Evolutionary conservation across 73 alveolate genomes (phyloP).

Genomic region (Tetrahymena malaccensis): DNA sequence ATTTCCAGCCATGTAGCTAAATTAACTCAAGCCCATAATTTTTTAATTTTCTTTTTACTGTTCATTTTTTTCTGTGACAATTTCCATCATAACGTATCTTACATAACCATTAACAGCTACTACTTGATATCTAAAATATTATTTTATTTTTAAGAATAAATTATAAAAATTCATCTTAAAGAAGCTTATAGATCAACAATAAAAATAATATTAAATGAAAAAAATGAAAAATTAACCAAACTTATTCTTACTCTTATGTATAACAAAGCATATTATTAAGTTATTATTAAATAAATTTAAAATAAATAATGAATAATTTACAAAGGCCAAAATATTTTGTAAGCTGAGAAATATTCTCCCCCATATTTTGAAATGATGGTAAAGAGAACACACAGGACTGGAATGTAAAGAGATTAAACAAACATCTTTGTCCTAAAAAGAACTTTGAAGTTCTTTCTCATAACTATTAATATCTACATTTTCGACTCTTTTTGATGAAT

Average conservation of each 20-base stretch:
- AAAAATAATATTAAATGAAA: no score
- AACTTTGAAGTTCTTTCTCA: neutral
- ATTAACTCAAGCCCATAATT: constrained; percentile 26
- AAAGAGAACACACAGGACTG: neutral
- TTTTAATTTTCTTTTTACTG: constrained; percentile 14
- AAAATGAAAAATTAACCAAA: no score
- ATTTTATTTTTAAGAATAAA: neutral
- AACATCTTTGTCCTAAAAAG: neutral
- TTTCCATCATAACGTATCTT: constrained; percentile 5
- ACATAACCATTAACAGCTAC: neutral
- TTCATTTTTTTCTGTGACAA: constrained; percentile 27
- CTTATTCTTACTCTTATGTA: no score
- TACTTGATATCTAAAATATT: neutral
- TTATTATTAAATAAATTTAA: neutral
- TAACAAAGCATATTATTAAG: neutral
- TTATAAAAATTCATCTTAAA: no score
- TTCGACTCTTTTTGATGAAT: neutral
- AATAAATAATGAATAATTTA: neutral
- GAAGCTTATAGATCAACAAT: no score
- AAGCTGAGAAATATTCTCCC: neutral
- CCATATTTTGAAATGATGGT: neutral
- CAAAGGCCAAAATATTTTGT: neutral
- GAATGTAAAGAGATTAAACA: neutral
- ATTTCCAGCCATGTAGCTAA: constrained; percentile 2
- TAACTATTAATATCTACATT: neutral